Evolutionary conservation across 2,329 filamentous ascomycete species (phyloP).

Genomic region (Penicillium sp.): DNA sequence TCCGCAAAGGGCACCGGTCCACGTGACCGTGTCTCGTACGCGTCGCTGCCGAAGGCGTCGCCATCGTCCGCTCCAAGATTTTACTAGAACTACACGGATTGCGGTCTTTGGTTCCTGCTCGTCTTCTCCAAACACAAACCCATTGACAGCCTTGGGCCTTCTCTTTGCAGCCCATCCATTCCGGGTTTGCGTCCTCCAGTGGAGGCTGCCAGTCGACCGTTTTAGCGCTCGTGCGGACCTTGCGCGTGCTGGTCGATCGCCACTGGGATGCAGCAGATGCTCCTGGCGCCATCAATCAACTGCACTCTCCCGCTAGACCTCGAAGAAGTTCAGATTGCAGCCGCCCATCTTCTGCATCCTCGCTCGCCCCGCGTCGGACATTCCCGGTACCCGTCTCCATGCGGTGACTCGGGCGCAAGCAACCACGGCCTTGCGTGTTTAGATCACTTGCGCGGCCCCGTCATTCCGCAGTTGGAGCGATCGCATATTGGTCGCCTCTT

Average conservation of each 20-base stretch:
- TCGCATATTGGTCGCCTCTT: slow-evolving; percentile 10
- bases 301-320: slow-evolving; percentile 13
- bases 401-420: slow-evolving; percentile 22
- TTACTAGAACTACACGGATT: slow-evolving; percentile 8
- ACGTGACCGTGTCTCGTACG: slow-evolving; percentile 38
- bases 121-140: neutral
- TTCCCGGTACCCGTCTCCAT: slow-evolving; percentile 20
- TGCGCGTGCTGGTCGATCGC: slow-evolving; percentile 26
- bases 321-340: slow-evolving; percentile 17
- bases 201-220: slow-evolving; percentile 11
- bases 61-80: slow-evolving; percentile 4
- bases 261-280: slow-evolving; percentile 22
- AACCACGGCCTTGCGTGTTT: slow-evolving; percentile 16
- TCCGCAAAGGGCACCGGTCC: slow-evolving; percentile 7
- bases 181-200: slow-evolving; percentile 3
- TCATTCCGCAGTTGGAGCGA: slow-evolving; percentile 17
- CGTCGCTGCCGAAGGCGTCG: slow-evolving; percentile 24
- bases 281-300: slow-evolving; percentile 10
- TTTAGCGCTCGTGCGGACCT: slow-evolving; percentile 25
- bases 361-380: slow-evolving; percentile 18
- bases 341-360: slow-evolving; percentile 10
- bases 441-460: slow-evolving; percentile 17
- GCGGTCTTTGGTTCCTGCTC: slow-evolving; percentile 2
- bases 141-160: neutral
- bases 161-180: neutral